Evolutionary conservation across 2,329 filamentous ascomycete species (phyloP).

Genomic region (Cladorrhinum sp.): DNA sequence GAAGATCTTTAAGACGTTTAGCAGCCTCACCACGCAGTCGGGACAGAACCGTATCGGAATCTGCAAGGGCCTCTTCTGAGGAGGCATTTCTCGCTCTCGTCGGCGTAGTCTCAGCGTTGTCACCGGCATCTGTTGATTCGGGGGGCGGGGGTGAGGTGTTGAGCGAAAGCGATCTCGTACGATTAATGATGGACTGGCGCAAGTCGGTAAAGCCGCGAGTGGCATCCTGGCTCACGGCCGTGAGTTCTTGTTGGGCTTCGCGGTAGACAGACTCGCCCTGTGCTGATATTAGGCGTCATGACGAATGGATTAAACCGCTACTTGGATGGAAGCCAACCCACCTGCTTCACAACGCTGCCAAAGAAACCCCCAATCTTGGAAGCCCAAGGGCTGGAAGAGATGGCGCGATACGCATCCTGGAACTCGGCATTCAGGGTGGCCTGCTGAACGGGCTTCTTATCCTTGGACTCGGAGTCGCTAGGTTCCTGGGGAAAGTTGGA

Average conservation of each 20-base stretch:
- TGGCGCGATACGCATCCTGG: constrained; percentile 91
- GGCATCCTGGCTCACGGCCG: constrained; percentile 75
- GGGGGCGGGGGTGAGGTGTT: constrained; percentile 39
- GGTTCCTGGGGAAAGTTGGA: constrained; percentile 64
- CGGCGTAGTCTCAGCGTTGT: constrained; percentile 42
- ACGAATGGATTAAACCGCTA: neutral
- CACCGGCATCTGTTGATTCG: constrained; percentile 29
- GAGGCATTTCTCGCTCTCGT: constrained; percentile 39
- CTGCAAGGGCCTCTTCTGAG: constrained; percentile 43
- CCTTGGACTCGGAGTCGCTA: constrained; percentile 34
- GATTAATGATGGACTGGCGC: constrained; percentile 63
- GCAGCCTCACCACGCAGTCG: constrained; percentile 74
- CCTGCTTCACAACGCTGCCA: constrained; percentile 90
- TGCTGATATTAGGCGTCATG: neutral
- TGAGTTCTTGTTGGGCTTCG: constrained; percentile 81
- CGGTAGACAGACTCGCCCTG: constrained; percentile 80
- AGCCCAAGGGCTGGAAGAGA: constrained; percentile 90
- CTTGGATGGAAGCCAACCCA: constrained; percentile 36
- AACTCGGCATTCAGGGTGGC: constrained; percentile 78
- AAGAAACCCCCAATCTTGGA: constrained; percentile 83
- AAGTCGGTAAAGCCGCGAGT: constrained; percentile 74
- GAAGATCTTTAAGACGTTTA: constrained; percentile 82
- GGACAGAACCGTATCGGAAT: constrained; percentile 66
- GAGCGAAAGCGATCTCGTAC: constrained; percentile 71
- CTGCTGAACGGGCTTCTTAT: constrained; percentile 42